Conservation (phyloP, 495 filamentous ascomycete species). For the Hamigera avellanea region DNA sequence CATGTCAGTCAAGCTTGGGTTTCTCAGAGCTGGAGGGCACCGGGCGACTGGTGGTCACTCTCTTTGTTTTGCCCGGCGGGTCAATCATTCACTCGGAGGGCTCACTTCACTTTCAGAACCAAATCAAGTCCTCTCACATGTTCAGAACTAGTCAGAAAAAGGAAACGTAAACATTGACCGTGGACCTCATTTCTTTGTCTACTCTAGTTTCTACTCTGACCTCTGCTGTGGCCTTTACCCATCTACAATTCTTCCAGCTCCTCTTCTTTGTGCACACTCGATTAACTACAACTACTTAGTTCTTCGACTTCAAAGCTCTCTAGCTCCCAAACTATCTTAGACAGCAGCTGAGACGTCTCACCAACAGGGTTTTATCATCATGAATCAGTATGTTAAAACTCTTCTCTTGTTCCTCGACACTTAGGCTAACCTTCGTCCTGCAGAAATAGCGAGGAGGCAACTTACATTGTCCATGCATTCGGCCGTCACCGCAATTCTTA, state of each 20-base stretch:
- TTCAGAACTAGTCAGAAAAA: too few relatives aligned
- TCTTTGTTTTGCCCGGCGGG: constrained; percentile 12
- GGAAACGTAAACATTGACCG: not conserved
- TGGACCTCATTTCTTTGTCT: not conserved
- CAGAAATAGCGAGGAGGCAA: constrained; percentile 7
- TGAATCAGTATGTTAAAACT: constrained; percentile 1
- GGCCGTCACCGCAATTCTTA: constrained; percentile 5
- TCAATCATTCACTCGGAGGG: constrained; percentile 3
- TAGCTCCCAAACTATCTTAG: too few relatives aligned
- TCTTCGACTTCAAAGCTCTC: too few relatives aligned
- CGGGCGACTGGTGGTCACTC: too few relatives aligned
- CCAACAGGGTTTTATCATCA: not conserved
- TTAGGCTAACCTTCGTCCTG: constrained; percentile 1
- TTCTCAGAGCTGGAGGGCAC: constrained; percentile 6
- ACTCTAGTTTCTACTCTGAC: not conserved
- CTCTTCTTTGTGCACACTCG: too few relatives aligned
- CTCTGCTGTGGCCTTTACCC: too few relatives aligned
- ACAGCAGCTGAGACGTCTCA: too few relatives aligned
- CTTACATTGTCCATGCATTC: constrained; percentile 7
- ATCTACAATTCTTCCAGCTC: too few relatives aligned
- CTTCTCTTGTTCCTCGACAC: constrained; percentile 2
- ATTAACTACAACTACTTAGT: too few relatives aligned
- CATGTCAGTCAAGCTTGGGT: constrained; percentile 9
- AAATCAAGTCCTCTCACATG: too few relatives aligned
- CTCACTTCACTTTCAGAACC: not conserved